phyloP scores from a whole-genome alignment of 2,329 filamentous ascomycete species.

The Coleophoma crateriformis region DNA sequence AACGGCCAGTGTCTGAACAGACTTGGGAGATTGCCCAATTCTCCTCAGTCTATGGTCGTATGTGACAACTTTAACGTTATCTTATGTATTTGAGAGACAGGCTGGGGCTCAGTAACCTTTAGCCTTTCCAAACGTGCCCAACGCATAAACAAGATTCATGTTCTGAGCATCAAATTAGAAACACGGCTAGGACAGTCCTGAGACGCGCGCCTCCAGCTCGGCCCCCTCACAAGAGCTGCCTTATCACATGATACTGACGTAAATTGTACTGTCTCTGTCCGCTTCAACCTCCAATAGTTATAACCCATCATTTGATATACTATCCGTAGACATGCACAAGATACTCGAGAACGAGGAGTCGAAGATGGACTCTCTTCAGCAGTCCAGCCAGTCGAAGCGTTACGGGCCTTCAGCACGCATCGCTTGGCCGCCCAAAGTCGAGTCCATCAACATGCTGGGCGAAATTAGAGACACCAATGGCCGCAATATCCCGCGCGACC shows the following conservation, averaged over 20 bases:
- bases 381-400: background rate
- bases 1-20: no score
- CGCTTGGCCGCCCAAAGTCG: background rate
- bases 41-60: no score
- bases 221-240: background rate
- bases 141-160: background rate
- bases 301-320: no score
- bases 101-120: no score
- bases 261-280: background rate
- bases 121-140: background rate
- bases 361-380: no score
- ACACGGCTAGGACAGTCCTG: no score
- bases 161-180: background rate
- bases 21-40: no score
- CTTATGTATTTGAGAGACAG: no score
- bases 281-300: no score
- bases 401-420: background rate
- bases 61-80: no score
- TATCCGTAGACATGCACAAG: no score
- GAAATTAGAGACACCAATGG: slow-evolving; percentile 1
- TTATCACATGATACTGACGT: background rate
- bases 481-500: slow-evolving; percentile 1
- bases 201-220: background rate
- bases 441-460: background rate
- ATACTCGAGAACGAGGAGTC: no score